Evolutionary conservation across 2,329 filamentous ascomycete genomes (phyloP), one percentile per base, ranked within the genome.

Genomic region (Polytolypa hystricis): DNA sequence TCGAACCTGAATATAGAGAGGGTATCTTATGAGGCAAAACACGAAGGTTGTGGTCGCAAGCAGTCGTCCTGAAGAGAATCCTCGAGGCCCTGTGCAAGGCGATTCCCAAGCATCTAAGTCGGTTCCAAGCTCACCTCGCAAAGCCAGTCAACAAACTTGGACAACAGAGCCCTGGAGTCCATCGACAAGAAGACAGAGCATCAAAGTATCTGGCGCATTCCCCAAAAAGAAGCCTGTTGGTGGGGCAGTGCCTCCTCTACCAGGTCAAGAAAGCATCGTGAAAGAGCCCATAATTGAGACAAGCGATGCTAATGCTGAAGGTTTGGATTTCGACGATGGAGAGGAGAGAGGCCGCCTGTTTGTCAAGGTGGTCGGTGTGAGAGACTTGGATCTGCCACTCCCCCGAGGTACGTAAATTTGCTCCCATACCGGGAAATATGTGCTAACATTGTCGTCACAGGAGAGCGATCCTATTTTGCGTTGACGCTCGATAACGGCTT

Each of bases 311-410:
- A 60, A 65, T 17, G 64, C 68, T 4, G 71, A 81, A 39, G 60
- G 61, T 23, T 71, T 73, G 29, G 66, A 70, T 4, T 73, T 74
- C 7, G 81, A 84, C 37, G 87, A 95, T 40, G 84, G 78, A 36
- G 80, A 79, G 40, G 91, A 98, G 61, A 72, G 91, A 48, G 91
- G 91, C 7, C 73, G 91, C 42, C 71, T 98, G 2, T 98, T 98
- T 51, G 87, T 98, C 47, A 98, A 98, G 67, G 91, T 98, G n/a
- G 81, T 96, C 58, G 87, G 89, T 30, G 86, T 96, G 45, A 96
- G 96, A 59, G 87, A 96, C 50, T 71, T 98, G 25, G 87, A 95
- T 53, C 69, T 96, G 29, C 89, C 91, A 15, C 67, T 98, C 38
- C 87, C 91, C 20, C 83, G 80, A 64, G 89, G 85, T 91, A 73